Percentiles rank a stretch among this genome's conserved stretches.
Evolutionary conservation across 768 basidiomycete species (phyloP).

Genomic region (Mycena vulgaris): DNA sequence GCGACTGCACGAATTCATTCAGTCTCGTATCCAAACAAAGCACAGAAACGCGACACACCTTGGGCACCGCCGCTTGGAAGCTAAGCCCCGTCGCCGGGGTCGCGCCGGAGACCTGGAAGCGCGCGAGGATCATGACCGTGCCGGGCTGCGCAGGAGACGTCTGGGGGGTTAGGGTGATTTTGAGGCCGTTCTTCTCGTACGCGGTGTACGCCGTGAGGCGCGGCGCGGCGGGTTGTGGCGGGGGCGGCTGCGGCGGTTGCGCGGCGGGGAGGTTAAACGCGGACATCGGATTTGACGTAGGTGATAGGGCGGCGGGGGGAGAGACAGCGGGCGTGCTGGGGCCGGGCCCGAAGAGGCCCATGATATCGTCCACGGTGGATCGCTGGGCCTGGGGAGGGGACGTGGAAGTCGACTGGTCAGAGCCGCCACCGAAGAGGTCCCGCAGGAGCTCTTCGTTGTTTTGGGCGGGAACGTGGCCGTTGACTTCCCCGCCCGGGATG

Average conservation of each 20-base stretch:
- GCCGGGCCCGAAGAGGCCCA: slow-evolving; percentile 84
- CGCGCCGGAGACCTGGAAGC: slow-evolving; percentile 80
- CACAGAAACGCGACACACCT: slow-evolving; percentile 62
- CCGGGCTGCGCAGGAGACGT: slow-evolving; percentile 87
- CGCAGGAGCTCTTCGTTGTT: slow-evolving; percentile 91
- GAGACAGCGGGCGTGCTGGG: slow-evolving; percentile 53
- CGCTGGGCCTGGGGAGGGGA: slow-evolving; percentile 65
- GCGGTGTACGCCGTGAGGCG: slow-evolving; percentile 84
- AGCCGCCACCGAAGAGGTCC: slow-evolving; percentile 85
- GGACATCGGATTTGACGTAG: slow-evolving; percentile 57
- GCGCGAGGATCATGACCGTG: slow-evolving; percentile 90
- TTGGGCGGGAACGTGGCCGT: slow-evolving; percentile 62
- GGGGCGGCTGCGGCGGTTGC: slow-evolving; percentile 51
- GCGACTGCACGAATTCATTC: slow-evolving; percentile 70
- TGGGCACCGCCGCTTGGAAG: slow-evolving; percentile 98
- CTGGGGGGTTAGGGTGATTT: slow-evolving; percentile 92
- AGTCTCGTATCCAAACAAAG: slow-evolving; percentile 1
- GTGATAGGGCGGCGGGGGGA: slow-evolving; percentile 47
- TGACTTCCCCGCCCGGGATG: slow-evolving; percentile 56
- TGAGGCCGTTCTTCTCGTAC: slow-evolving; percentile 93
- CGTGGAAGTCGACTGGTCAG: slow-evolving; percentile 51
- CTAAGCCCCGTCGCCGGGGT: slow-evolving; percentile 75
- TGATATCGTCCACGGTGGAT: slow-evolving; percentile 88
- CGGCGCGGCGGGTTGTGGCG: slow-evolving; percentile 59
- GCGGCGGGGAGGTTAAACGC: slow-evolving; percentile 50